A percentile compares a stretch with the other conserved stretches of the same genome.
Conservation (phyloP, 192 early-diverging fungal genomes). For the Allomyces javanicus region DNA sequence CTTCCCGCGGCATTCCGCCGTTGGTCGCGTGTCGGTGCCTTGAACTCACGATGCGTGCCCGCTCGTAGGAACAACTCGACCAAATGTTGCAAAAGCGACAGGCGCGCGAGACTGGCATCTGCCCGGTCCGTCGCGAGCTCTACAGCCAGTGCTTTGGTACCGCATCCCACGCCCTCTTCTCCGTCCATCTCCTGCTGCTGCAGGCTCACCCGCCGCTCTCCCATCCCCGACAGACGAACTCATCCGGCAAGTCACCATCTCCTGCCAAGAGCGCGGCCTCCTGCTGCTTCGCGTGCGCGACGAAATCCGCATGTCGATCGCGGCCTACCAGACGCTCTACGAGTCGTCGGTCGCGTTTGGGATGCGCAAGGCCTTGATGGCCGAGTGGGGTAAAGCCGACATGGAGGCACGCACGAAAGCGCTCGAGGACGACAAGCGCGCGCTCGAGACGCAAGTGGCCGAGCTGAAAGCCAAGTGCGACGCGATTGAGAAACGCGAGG, state of each 20-base stretch:
- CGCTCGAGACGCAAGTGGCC: conserved; percentile 30
- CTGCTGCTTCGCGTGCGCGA: conserved; percentile 36
- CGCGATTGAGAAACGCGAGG: conserved; percentile 39
- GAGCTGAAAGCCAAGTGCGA: conserved; percentile 46
- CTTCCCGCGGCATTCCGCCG: too few species aligned
- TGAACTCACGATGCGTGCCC: not conserved
- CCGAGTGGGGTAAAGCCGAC: conserved; percentile 39
- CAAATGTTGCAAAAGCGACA: conserved; percentile 46
- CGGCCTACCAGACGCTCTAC: conserved; percentile 41
- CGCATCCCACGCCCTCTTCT: too few species aligned
- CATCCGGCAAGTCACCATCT: conserved; percentile 45
- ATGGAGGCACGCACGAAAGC: conserved; percentile 40
- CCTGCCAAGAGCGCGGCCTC: conserved; percentile 40
- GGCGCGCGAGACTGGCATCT: conserved; percentile 40
- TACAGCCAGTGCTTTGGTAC: conserved; percentile 47
- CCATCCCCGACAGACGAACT: conserved; percentile 24
- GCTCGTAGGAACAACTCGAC: conserved; percentile 36
- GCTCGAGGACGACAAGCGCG: conserved; percentile 39
- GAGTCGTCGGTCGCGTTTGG: conserved; percentile 41
- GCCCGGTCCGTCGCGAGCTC: conserved; percentile 34
- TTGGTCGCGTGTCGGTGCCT: not conserved
- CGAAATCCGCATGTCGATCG: conserved; percentile 47
- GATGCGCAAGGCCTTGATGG: conserved; percentile 40
- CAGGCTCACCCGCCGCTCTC: too few species aligned
- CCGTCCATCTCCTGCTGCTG: too few species aligned